phyloP scores from a whole-genome alignment of 202 grass and related monocot species.

The Sporobolus alterniflorus region DNA sequence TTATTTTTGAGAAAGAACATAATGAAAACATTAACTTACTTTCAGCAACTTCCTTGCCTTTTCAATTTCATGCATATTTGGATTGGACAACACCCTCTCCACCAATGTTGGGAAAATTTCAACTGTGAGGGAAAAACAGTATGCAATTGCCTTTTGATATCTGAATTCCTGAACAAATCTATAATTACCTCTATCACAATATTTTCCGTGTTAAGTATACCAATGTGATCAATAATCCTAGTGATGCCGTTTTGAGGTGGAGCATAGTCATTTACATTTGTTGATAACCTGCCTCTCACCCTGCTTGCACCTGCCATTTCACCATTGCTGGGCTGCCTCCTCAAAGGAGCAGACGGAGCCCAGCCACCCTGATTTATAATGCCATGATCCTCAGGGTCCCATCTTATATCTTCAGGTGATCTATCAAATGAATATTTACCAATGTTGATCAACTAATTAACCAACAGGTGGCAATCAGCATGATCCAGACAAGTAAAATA shows the following conservation, averaged over 20 bases:
- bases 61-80: slow-evolving; percentile 77
- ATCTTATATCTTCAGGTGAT: slow-evolving; percentile 92
- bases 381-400: slow-evolving; percentile 58
- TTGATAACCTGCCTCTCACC: slow-evolving; percentile 55
- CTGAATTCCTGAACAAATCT: slow-evolving; percentile 8
- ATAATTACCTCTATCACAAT: slow-evolving; percentile 72
- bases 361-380: slow-evolving; percentile 36
- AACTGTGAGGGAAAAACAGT: slow-evolving; percentile 33
- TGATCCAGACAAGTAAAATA: slow-evolving; percentile 14
- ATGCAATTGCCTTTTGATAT: slow-evolving; percentile 22
- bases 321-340: slow-evolving; percentile 58
- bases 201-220: slow-evolving; percentile 66
- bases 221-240: slow-evolving; percentile 55
- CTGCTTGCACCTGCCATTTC: slow-evolving; percentile 26
- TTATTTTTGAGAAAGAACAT: background rate
- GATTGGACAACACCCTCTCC: slow-evolving; percentile 78
- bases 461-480: background rate
- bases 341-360: slow-evolving; percentile 47
- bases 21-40: slow-evolving; percentile 47
- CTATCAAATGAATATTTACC: slow-evolving; percentile 42
- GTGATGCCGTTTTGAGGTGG: slow-evolving; percentile 66
- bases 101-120: slow-evolving; percentile 53
- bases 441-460: slow-evolving; percentile 33
- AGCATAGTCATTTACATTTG: slow-evolving; percentile 49
- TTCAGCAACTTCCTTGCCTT: slow-evolving; percentile 83